Evolutionary conservation across 2,329 filamentous ascomycete species (phyloP).

Genomic region (Botrytis sinoallii): DNA sequence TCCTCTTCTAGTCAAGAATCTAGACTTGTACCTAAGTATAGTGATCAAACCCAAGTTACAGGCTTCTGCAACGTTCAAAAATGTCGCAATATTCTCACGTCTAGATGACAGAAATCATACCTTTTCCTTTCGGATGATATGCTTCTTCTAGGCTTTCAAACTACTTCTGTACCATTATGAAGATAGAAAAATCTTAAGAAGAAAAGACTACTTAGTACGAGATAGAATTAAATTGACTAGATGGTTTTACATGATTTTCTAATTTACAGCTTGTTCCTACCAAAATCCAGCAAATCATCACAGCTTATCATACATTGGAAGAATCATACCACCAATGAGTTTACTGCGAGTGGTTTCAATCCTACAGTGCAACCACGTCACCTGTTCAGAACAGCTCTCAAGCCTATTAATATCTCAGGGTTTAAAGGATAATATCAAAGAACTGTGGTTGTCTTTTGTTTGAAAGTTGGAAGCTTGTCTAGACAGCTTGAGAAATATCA

Average conservation of each 20-base stretch:
- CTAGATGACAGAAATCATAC: neutral
- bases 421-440: neutral
- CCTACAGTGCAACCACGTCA: too few relatives aligned
- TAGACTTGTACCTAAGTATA: neutral
- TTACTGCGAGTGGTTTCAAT: too few relatives aligned
- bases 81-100: too few relatives aligned
- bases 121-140: neutral
- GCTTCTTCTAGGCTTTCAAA: too few relatives aligned
- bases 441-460: neutral
- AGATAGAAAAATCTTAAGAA: neutral
- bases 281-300: too few relatives aligned
- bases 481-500: neutral
- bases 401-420: neutral
- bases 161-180: fast-evolving
- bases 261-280: neutral
- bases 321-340: too few relatives aligned
- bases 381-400: too few relatives aligned
- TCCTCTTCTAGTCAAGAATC: neutral
- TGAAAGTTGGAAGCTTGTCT: neutral
- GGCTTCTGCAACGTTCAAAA: neutral
- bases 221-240: neutral
- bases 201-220: neutral
- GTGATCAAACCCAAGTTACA: neutral
- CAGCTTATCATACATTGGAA: too few relatives aligned
- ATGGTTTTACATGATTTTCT: neutral